phyloP scores from a whole-genome alignment of 2,329 filamentous ascomycete species.

The Aspergillus tanneri region DNA sequence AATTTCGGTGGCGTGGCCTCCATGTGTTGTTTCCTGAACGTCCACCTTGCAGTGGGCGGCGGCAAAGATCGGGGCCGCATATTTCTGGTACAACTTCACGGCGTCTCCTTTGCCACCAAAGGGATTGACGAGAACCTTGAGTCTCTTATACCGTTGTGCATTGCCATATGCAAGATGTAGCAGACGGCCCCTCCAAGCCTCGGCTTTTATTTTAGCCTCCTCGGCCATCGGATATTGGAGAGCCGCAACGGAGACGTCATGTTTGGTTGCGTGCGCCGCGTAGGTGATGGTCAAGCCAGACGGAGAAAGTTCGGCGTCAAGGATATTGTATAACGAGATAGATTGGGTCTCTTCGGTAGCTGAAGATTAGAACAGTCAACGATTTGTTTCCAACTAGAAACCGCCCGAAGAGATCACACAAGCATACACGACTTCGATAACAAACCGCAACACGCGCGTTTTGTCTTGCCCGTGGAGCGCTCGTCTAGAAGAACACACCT shows the following conservation, averaged over 20 bases:
- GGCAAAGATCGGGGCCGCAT: constrained; percentile 78
- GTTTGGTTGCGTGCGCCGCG: constrained; percentile 61
- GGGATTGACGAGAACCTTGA: constrained; percentile 89
- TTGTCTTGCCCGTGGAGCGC: constrained; percentile 49
- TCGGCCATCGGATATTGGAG: constrained; percentile 62
- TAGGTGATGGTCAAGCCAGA: constrained; percentile 69
- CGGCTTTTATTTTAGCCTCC: constrained; percentile 49
- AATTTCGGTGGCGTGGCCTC: constrained; percentile 77
- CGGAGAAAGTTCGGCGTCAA: constrained; percentile 70
- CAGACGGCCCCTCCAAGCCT: constrained; percentile 64
- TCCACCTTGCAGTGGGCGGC: constrained; percentile 77
- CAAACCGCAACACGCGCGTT: constrained; percentile 56
- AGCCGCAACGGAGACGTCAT: constrained; percentile 59
- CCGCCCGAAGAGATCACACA: neutral
- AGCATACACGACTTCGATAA: constrained; percentile 52
- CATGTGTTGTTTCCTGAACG: constrained; percentile 66
- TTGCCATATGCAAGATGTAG: constrained; percentile 68
- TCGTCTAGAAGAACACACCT: constrained; percentile 49
- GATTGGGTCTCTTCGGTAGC: constrained; percentile 53
- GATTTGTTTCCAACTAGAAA: too few relatives aligned
- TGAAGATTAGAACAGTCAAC: constrained; percentile 21
- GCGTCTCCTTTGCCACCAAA: constrained; percentile 81
- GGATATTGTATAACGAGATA: constrained; percentile 78
- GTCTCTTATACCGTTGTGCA: constrained; percentile 68
- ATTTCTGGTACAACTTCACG: constrained; percentile 67